A percentile compares a stretch with the other conserved stretches of the same genome.
phyloP scores from a whole-genome alignment of 2,329 filamentous ascomycete genomes.

The Colletotrichum orchidophilum region DNA sequence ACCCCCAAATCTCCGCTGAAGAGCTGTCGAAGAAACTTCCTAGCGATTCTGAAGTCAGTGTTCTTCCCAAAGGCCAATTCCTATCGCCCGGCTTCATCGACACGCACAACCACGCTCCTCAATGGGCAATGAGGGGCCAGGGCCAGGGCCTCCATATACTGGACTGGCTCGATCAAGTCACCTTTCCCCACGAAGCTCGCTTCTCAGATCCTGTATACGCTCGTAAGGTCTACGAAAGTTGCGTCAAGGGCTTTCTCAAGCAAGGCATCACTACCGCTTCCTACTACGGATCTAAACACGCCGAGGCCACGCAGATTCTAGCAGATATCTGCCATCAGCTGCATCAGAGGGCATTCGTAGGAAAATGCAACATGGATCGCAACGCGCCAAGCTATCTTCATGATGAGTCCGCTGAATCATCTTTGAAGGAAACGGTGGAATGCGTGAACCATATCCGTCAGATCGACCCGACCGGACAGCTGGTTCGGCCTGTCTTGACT shows the following conservation, averaged over 20 bases:
- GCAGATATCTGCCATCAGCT: slow-evolving; percentile 61
- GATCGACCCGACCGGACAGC: slow-evolving; percentile 53
- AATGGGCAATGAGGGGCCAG: slow-evolving; percentile 59
- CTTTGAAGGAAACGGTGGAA: slow-evolving; percentile 57
- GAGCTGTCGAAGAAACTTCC: slow-evolving; percentile 6
- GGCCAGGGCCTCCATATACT: slow-evolving; percentile 63
- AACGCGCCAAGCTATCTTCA: slow-evolving; percentile 63
- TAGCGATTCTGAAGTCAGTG: slow-evolving; percentile 36
- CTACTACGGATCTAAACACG: slow-evolving; percentile 68
- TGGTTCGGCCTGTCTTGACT: slow-evolving; percentile 63
- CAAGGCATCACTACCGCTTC: slow-evolving; percentile 71
- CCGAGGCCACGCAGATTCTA: slow-evolving; percentile 64
- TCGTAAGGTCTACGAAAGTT: slow-evolving; percentile 56
- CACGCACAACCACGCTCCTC: slow-evolving; percentile 75
- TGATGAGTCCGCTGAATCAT: slow-evolving; percentile 56
- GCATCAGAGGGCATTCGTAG: slow-evolving; percentile 68
- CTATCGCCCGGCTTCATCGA: slow-evolving; percentile 70
- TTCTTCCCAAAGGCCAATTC: slow-evolving; percentile 56
- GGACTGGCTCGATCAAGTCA: slow-evolving; percentile 72
- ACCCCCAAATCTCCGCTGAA: slow-evolving; percentile 21
- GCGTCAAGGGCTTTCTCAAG: slow-evolving; percentile 66
- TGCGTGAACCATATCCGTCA: slow-evolving; percentile 57
- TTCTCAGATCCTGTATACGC: slow-evolving; percentile 66
- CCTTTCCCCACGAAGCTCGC: slow-evolving; percentile 71
- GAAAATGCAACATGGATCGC: slow-evolving; percentile 71